phyloP scores from a whole-genome alignment of 2,329 filamentous ascomycete genomes.

The Aspergillus sp. region DNA sequence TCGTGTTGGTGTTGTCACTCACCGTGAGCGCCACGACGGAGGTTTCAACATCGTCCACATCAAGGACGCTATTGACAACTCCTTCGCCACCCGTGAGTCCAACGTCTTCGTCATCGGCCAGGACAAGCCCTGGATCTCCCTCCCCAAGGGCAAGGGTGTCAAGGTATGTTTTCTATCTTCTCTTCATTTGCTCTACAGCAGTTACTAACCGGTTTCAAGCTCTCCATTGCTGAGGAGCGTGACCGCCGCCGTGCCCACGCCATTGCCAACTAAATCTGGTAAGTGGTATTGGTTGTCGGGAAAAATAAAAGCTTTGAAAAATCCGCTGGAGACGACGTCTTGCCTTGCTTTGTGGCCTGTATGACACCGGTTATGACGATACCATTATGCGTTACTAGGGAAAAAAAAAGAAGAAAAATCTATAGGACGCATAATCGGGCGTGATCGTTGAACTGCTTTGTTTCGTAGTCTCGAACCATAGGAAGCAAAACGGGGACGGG shows the following conservation, averaged over 20 bases:
- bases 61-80: conserved; percentile 99
- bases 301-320: conserved; percentile 27
- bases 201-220: conserved; percentile 48
- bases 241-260: conserved; percentile 83
- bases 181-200: neutral
- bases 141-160: conserved; percentile 99
- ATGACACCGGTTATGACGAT: conserved; percentile 29
- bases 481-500: conserved; percentile 28
- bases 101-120: conserved; percentile 99
- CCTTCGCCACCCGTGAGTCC: conserved; percentile 97
- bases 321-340: conserved; percentile 33
- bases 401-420: conserved; percentile 20
- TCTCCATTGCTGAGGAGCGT: conserved; percentile 97
- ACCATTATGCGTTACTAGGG: conserved; percentile 17
- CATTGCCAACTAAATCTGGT: conserved; percentile 49
- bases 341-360: conserved; percentile 36
- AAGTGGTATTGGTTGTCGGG: conserved; percentile 22
- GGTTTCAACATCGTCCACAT: conserved; percentile 99
- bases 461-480: conserved; percentile 33
- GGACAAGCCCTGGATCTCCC: conserved; percentile 98
- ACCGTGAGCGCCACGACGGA: conserved; percentile 99
- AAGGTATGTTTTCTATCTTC: conserved; percentile 55
- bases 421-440: conserved; percentile 9
- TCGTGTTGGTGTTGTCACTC: conserved; percentile 99
- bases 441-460: conserved; percentile 7